phyloP scores from a whole-genome alignment of 1,139 yeast genomes.

The Wickerhamiella pararugosa region DNA sequence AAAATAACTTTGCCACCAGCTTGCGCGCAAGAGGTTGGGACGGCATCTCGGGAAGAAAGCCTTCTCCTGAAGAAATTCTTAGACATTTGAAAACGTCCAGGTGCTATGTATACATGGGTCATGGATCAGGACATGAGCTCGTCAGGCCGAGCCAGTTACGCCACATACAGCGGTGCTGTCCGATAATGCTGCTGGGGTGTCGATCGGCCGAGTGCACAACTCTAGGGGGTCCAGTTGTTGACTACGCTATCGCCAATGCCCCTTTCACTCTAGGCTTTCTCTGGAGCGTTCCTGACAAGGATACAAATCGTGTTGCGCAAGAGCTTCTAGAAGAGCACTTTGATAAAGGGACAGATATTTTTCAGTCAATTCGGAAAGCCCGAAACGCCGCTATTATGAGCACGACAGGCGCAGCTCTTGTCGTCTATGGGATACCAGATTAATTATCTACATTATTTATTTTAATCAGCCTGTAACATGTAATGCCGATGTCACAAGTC shows the following conservation, averaged over 20 bases:
- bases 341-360: slow-evolving; percentile 20
- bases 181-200: slow-evolving; percentile 76
- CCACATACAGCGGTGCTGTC: slow-evolving; percentile 36
- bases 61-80: slow-evolving; percentile 38
- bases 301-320: slow-evolving; percentile 64
- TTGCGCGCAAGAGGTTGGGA: slow-evolving; percentile 37
- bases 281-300: slow-evolving; percentile 97
- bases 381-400: slow-evolving; percentile 52
- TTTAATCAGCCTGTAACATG: neutral
- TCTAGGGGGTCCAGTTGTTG: slow-evolving; percentile 46
- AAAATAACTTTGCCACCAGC: slow-evolving; percentile 37
- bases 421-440: slow-evolving; percentile 58
- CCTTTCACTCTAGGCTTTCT: slow-evolving; percentile 73
- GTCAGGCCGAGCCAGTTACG: slow-evolving; percentile 39
- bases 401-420: slow-evolving; percentile 72
- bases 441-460: neutral
- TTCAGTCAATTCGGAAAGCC: slow-evolving; percentile 41
- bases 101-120: slow-evolving; percentile 75
- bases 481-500: no score
- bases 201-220: slow-evolving; percentile 58
- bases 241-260: slow-evolving; percentile 65
- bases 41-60: slow-evolving; percentile 40
- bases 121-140: slow-evolving; percentile 89
- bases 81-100: slow-evolving; percentile 30
- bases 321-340: slow-evolving; percentile 50